phyloP scores from a whole-genome alignment of 176 grass and related monocot species.

The Eremochloa ophiuroides region DNA sequence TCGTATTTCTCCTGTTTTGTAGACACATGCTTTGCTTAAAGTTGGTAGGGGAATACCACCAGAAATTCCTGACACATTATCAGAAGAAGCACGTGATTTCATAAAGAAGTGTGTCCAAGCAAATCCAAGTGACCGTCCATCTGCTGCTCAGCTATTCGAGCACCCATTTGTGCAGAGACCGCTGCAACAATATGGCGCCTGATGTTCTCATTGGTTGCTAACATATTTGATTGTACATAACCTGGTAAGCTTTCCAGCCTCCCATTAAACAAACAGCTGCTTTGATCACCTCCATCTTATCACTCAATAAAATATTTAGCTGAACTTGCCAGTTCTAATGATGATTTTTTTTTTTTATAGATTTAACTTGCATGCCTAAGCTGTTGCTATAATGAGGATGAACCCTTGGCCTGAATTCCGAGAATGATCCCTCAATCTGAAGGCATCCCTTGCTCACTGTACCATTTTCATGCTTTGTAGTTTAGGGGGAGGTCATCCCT shows the following conservation, averaged over 20 bases:
- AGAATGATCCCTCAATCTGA: neutral
- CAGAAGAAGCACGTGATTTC: slow-evolving; percentile 78
- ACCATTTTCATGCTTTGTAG: neutral
- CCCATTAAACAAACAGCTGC: neutral
- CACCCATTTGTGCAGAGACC: slow-evolving; percentile 72
- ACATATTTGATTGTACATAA: slow-evolving; percentile 35
- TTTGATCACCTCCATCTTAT: neutral
- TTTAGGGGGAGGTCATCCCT: neutral
- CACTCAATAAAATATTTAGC: neutral
- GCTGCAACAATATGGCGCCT: slow-evolving; percentile 8
- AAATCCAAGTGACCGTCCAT: slow-evolving; percentile 61
- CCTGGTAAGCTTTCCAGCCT: slow-evolving; percentile 17
- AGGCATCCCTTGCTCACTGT: neutral
- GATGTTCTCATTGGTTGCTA: slow-evolving; percentile 4
- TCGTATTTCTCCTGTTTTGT: slow-evolving; percentile 19
- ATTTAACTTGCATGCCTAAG: neutral
- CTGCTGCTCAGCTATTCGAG: slow-evolving; percentile 58
- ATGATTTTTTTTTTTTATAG: slow-evolving; percentile 1
- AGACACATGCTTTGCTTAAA: slow-evolving; percentile 71
- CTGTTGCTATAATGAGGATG: slow-evolving; percentile 6
- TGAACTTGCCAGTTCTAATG: neutral
- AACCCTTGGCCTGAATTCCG: neutral
- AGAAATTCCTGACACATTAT: slow-evolving; percentile 50
- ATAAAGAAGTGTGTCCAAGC: slow-evolving; percentile 56
- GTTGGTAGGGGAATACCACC: slow-evolving; percentile 75